These are phyloP conservation scores for Mortierella sp. DNA, from an alignment of 371 early-diverging fungal genomes.

Conservation along the genomic window DNA sequence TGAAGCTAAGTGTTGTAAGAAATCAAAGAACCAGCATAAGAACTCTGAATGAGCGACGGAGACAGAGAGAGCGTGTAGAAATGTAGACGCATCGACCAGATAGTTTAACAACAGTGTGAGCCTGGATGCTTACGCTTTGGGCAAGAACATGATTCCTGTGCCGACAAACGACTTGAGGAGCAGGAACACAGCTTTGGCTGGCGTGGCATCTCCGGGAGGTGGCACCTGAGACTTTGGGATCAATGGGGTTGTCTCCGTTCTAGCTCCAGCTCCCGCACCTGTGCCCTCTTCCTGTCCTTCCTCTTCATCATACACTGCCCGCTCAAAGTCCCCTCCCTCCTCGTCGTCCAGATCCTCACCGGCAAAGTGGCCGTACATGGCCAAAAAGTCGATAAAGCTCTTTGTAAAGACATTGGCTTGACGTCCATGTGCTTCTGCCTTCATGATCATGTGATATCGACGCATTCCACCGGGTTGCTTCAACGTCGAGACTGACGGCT, in stretches of 20 bases:
- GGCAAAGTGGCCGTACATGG: conserved; percentile 94
- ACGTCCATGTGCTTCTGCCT: conserved; percentile 78
- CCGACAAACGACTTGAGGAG: conserved; percentile 90
- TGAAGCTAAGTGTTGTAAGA: conserved; percentile 67
- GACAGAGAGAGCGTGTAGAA: neutral
- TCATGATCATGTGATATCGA: conserved; percentile 81
- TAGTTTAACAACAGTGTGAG: neutral
- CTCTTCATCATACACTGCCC: conserved; percentile 59
- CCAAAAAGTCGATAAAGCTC: conserved; percentile 95
- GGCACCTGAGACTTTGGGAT: conserved; percentile 63
- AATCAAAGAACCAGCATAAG: neutral
- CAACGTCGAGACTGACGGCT: conserved; percentile 59
- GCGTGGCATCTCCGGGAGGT: conserved; percentile 78
- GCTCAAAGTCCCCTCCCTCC: conserved; percentile 80
- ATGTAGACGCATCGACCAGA: neutral
- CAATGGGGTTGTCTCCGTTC: conserved; percentile 66
- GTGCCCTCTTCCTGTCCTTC: conserved; percentile 50
- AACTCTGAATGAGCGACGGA: neutral
- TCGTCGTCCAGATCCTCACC: conserved; percentile 92
- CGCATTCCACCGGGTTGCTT: conserved; percentile 91
- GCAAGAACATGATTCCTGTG: conserved; percentile 89
- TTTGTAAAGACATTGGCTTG: conserved; percentile 79
- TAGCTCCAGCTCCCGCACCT: conserved; percentile 41
- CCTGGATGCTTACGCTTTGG: conserved; percentile 65
- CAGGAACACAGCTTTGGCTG: conserved; percentile 86